Percentiles rank a stretch among this genome's conserved stretches.
phyloP scores from a whole-genome alignment of 179 eudicot species.

The Patellifolia procumbens region DNA sequence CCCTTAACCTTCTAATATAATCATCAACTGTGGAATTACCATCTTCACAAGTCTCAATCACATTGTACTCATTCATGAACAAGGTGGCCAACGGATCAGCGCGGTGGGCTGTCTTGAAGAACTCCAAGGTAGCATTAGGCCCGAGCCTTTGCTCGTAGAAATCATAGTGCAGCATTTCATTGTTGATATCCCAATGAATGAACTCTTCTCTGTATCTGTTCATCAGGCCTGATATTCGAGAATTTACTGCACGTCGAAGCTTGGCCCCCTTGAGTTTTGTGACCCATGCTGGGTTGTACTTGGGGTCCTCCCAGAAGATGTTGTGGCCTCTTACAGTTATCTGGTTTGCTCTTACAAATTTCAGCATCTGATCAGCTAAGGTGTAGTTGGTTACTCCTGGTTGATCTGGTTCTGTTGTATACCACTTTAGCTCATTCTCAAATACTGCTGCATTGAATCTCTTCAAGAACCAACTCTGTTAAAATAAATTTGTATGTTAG shows the following conservation, averaged over 20 bases:
- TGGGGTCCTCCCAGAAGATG: no score
- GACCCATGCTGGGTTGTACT: no score
- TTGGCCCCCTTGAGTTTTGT: no score
- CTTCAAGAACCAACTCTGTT: conserved; percentile 75
- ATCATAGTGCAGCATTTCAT: conserved; percentile 79
- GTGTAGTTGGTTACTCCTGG: conserved; percentile 70
- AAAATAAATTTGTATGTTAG: background rate
- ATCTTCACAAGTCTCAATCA: conserved; percentile 80
- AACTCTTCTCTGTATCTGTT: conserved; percentile 42
- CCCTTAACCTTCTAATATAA: conserved; percentile 53
- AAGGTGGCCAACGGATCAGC: conserved; percentile 72
- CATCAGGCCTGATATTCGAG: no score
- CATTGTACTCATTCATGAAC: conserved; percentile 92
- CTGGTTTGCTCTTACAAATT: conserved; percentile 65
- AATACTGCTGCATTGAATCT: conserved; percentile 91
- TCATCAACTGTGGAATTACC: conserved; percentile 67
- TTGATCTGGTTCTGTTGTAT: conserved; percentile 68
- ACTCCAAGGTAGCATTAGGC: conserved; percentile 53
- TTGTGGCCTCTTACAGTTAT: conserved; percentile 74
- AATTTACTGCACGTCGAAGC: no score
- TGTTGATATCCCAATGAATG: conserved; percentile 92
- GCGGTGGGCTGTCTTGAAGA: conserved; percentile 58
- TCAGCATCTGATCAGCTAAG: conserved; percentile 67
- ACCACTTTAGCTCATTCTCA: conserved; percentile 95
- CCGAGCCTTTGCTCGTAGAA: conserved; percentile 81